Conservation (phyloP, 306 rosid species). For the Dryas drummondii region DNA sequence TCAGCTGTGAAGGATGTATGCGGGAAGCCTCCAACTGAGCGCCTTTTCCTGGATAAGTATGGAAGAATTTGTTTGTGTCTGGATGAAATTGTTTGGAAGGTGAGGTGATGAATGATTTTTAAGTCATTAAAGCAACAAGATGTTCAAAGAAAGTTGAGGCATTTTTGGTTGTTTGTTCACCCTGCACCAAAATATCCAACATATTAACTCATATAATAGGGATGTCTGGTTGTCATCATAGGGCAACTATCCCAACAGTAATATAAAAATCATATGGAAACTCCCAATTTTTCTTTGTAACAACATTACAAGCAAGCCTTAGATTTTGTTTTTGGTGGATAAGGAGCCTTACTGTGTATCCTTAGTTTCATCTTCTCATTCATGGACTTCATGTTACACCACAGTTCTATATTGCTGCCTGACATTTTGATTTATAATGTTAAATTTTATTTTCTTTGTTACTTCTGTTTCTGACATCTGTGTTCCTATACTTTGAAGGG, state of each 20-base stretch:
- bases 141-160: background rate
- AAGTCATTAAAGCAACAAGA: background rate
- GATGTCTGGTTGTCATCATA: slow-evolving; percentile 13
- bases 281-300: too few species aligned
- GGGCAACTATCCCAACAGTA: slow-evolving; percentile 1
- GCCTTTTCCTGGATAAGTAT: slow-evolving; percentile 90
- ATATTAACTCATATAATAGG: background rate
- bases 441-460: background rate
- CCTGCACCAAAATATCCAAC: background rate
- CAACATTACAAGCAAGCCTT: background rate
- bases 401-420: background rate
- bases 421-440: background rate
- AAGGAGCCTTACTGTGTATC: background rate
- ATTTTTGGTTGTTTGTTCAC: slow-evolving; percentile 9
- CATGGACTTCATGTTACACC: background rate
- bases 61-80: slow-evolving; percentile 89
- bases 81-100: slow-evolving; percentile 98
- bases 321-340: background rate
- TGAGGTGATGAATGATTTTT: slow-evolving; percentile 30
- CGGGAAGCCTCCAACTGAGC: slow-evolving; percentile 87
- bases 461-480: slow-evolving; percentile 18
- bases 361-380: background rate
- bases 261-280: background rate
- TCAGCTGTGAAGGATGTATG: slow-evolving; percentile 91
- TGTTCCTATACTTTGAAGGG: slow-evolving; percentile 52